Base-by-base conservation (phyloP, 169 alveolate species). In the Amoebophrya sp. region DNA sequence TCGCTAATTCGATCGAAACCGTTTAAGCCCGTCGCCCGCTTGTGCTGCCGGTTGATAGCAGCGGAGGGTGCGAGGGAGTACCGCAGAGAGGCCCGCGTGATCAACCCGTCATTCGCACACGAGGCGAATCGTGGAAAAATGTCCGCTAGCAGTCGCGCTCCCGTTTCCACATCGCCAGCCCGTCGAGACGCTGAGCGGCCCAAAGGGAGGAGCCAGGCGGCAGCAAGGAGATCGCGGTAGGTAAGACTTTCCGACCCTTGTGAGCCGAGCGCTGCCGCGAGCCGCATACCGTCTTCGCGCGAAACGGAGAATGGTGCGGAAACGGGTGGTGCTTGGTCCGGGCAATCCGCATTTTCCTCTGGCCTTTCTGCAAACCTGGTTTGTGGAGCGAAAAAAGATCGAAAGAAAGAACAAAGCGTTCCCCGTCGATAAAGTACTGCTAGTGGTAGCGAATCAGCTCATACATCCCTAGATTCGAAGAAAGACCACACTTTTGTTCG, bases 191-290 rank as follows among this genome's bases (percentile, higher is more conserved):
- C n/a, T n/a, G n/a, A n/a, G n/a, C n/a, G n/a, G n/a, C 29, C 83
- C 35, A 66, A 25, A 66, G 83, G 83, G 39, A 66, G 29, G 29
- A 66, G 35, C 35, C 32, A 66, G 39, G 18, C 7, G 1, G 35
- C 83, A 3, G 83, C 83, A 66, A 66, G 83, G 32, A 66, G 83
- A 25, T 66, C 83, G 83, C 83, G 83, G 32, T 66, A 66, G 32
- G 39, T 66, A 25, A 66, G 83, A 25, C 54, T 7, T 12, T 41
- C 54, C 54, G 54, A 41, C 23, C 12, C 12, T 12, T 66, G 83
- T 2, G 83, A 66, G 1, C 35, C 83, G 18, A n/a, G 39, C 38
- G 39, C 38, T 1, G 83, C 83, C 12, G 83, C 35, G 32, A n/a
- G 39, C 35, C 83, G 39, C 35, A 18, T n/a, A 1, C 83, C 38